Percentiles rank a stretch among this genome's conserved stretches.
These are phyloP conservation scores for Neurospora sp. DNA, from an alignment of 2,329 filamentous ascomycete species.

Conservation along the genomic window DNA sequence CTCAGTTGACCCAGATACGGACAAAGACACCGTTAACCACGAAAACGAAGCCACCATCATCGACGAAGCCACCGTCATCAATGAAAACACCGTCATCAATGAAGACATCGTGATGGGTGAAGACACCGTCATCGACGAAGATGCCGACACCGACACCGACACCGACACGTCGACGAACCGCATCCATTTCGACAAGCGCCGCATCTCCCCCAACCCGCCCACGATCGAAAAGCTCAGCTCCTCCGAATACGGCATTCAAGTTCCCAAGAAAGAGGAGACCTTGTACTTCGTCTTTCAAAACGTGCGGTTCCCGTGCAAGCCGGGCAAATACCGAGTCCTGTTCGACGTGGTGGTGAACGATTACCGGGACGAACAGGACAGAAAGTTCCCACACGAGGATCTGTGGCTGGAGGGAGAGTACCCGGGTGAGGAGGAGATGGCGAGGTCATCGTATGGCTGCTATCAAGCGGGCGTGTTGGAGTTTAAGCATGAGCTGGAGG, in stretches of 20 bases:
- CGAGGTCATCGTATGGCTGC: not conserved
- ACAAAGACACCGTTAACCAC: not conserved
- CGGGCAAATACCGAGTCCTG: not conserved
- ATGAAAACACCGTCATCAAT: not conserved
- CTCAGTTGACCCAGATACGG: not conserved
- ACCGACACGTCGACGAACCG: not conserved
- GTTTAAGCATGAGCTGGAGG: not conserved
- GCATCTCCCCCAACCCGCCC: not conserved
- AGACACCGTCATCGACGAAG: no score
- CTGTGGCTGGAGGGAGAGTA: not conserved
- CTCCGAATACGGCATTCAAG: not conserved
- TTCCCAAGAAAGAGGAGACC: not conserved
- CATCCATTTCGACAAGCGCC: not conserved
- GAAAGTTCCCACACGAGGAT: not conserved
- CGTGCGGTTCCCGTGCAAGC: not conserved
- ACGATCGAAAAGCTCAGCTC: not conserved
- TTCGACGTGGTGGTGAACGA: not conserved
- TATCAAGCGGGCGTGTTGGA: not conserved
- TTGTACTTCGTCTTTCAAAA: not conserved
- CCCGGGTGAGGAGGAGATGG: not conserved
- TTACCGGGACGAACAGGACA: not conserved
- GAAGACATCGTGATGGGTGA: not conserved
- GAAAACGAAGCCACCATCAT: not conserved
- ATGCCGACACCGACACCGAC: not conserved
- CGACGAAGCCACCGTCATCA: not conserved